These are phyloP conservation scores for Epichloe glyceriae DNA, from an alignment of 2,329 filamentous ascomycete species.

Conservation along the genomic window DNA sequence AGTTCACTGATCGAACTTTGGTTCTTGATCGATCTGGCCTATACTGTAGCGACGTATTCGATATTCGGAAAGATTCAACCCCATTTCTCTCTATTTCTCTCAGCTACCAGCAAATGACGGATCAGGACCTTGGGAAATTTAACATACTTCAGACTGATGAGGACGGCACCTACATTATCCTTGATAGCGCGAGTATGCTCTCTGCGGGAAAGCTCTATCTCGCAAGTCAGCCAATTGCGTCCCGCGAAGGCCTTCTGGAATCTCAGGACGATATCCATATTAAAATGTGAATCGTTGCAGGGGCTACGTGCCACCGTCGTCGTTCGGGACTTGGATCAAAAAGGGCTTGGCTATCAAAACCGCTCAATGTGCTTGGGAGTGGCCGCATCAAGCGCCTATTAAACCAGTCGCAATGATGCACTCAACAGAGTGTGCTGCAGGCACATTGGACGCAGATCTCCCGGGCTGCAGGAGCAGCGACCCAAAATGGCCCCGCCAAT, in stretches of 20 bases:
- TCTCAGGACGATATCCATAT: no score
- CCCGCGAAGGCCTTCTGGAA: slow-evolving; percentile 8
- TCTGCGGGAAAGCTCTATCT: neutral
- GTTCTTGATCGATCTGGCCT: slow-evolving; percentile 24
- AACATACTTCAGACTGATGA: slow-evolving; percentile 14
- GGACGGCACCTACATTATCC: slow-evolving; percentile 8
- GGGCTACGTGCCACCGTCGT: no score
- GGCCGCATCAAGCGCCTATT: no score
- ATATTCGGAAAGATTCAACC: slow-evolving; percentile 16
- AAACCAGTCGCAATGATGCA: no score
- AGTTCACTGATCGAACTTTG: slow-evolving; percentile 20
- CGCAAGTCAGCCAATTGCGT: slow-evolving; percentile 16
- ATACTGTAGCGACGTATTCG: slow-evolving; percentile 18
- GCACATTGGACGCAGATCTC: no score
- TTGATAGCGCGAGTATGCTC: neutral
- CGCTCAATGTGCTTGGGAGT: no score
- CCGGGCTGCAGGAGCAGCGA: no score
- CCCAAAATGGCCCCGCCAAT: no score
- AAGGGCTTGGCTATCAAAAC: no score
- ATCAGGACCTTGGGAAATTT: slow-evolving; percentile 14
- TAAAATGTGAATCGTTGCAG: no score
- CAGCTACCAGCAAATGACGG: slow-evolving; percentile 19
- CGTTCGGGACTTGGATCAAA: no score
- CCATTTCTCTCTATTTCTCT: slow-evolving; percentile 17
- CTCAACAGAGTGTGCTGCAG: no score